Percentiles rank a stretch among this genome's conserved stretches.
phyloP scores from a whole-genome alignment of 768 basidiomycete genomes.

The Albatrellus ellisii region DNA sequence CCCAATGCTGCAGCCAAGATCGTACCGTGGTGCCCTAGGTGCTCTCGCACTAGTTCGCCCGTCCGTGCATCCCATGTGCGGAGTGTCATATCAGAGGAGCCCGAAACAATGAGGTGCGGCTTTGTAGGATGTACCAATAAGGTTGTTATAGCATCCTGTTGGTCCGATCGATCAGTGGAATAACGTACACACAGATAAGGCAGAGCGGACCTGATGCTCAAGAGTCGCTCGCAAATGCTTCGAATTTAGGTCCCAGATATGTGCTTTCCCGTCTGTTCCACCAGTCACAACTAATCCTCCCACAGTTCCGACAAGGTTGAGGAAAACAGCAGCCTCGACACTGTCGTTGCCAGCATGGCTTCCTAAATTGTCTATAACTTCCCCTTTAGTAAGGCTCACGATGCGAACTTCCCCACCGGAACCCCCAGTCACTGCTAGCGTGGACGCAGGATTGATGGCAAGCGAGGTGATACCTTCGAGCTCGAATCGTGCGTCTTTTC shows the following conservation, averaged over 20 bases:
- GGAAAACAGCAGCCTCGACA: constrained; percentile 76
- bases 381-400: constrained; percentile 77
- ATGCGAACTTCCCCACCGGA: constrained; percentile 76
- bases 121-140: constrained; percentile 62
- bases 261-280: constrained; percentile 87
- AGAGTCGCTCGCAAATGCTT: constrained; percentile 75
- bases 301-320: constrained; percentile 54
- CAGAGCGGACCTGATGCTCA: constrained; percentile 64
- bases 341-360: constrained; percentile 84
- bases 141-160: constrained; percentile 87
- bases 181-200: neutral
- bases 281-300: constrained; percentile 67
- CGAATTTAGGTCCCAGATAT: constrained; percentile 88
- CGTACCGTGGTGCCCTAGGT: constrained; percentile 71
- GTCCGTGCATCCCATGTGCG: constrained; percentile 91
- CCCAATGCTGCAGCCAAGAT: constrained; percentile 69
- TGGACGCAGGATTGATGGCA: constrained; percentile 75
- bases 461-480: constrained; percentile 80
- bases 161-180: constrained; percentile 1
- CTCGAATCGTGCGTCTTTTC: constrained; percentile 59
- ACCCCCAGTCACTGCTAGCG: constrained; percentile 86
- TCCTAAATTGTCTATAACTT: constrained; percentile 61
- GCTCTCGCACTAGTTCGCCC: constrained; percentile 62
- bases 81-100: constrained; percentile 75
- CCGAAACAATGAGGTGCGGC: constrained; percentile 68